Conservation (phyloP, 345 rosid genomes). For the Arabis hirsuta region DNA sequence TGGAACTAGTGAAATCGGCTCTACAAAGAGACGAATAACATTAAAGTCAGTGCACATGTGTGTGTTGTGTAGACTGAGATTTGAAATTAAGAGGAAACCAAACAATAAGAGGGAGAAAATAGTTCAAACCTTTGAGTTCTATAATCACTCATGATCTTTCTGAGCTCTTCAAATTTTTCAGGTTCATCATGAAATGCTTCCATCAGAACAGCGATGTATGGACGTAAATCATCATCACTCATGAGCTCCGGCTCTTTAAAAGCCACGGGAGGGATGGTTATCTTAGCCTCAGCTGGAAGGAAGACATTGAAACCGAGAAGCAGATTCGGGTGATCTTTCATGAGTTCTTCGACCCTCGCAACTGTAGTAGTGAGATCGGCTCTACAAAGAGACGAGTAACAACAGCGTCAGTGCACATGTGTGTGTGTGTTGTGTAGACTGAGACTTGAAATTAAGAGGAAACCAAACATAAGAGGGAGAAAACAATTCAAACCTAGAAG, state of each 20-base stretch:
- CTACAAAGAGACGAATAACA: too few species aligned
- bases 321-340: too few species aligned
- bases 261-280: neutral
- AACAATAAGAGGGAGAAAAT: neutral
- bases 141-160: neutral
- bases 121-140: neutral
- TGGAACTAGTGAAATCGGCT: too few species aligned
- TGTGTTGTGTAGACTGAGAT: too few species aligned
- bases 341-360: neutral
- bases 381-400: conserved; percentile 1
- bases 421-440: too few species aligned
- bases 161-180: neutral
- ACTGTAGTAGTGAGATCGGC: neutral
- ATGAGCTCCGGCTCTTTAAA: neutral
- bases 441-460: too few species aligned
- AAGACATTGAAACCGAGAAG: too few species aligned
- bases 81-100: too few species aligned
- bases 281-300: neutral
- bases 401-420: neutral
- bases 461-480: too few species aligned
- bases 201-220: neutral
- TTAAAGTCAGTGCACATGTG: too few species aligned
- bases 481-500: too few species aligned
- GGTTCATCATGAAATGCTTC: neutral
- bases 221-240: neutral